Evolutionary conservation across 495 filamentous ascomycete genomes (phyloP).

Genomic region (Elaphomyces granulatus): DNA sequence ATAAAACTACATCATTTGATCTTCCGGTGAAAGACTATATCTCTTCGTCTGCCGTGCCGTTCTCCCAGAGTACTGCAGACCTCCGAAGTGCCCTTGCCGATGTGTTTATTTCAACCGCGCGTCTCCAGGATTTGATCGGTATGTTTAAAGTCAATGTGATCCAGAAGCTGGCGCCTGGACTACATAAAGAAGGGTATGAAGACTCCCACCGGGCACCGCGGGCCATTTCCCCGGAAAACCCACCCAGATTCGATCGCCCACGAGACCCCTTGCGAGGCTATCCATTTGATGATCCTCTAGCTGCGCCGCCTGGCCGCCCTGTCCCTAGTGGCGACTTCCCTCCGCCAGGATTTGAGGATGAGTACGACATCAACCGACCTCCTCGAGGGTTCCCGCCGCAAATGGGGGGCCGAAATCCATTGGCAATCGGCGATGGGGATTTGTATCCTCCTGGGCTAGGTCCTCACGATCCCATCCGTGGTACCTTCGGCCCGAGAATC

Average conservation of each 20-base stretch:
- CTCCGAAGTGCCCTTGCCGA: slow-evolving; percentile 38
- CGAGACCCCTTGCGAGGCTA: slow-evolving; percentile 47
- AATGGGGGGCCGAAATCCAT: slow-evolving; percentile 38
- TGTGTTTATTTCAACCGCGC: slow-evolving; percentile 56
- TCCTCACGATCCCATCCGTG: slow-evolving; percentile 65
- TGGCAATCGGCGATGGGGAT: slow-evolving; percentile 67
- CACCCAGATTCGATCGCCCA: slow-evolving; percentile 35
- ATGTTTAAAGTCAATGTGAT: slow-evolving; percentile 64
- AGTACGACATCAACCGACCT: slow-evolving; percentile 67
- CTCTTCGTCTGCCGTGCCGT: slow-evolving; percentile 43
- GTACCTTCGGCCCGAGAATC: slow-evolving; percentile 41
- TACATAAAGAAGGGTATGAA: slow-evolving; percentile 66
- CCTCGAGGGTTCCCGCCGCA: slow-evolving; percentile 35
- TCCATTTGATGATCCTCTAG: slow-evolving; percentile 56
- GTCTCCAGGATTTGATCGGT: slow-evolving; percentile 51
- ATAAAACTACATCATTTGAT: slow-evolving; percentile 67
- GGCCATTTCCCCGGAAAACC: slow-evolving; percentile 15
- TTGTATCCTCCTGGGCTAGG: slow-evolving; percentile 79
- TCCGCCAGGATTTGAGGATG: slow-evolving; percentile 87
- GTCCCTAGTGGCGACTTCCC: slow-evolving; percentile 64
- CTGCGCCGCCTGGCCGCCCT: slow-evolving; percentile 44
- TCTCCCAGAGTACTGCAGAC: slow-evolving; percentile 24
- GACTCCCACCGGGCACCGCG: slow-evolving; percentile 19
- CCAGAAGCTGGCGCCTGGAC: slow-evolving; percentile 58
- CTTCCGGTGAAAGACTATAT: slow-evolving; percentile 63